phyloP scores from a whole-genome alignment of 345 rosid genomes.

The Atalantia buxifolia region DNA sequence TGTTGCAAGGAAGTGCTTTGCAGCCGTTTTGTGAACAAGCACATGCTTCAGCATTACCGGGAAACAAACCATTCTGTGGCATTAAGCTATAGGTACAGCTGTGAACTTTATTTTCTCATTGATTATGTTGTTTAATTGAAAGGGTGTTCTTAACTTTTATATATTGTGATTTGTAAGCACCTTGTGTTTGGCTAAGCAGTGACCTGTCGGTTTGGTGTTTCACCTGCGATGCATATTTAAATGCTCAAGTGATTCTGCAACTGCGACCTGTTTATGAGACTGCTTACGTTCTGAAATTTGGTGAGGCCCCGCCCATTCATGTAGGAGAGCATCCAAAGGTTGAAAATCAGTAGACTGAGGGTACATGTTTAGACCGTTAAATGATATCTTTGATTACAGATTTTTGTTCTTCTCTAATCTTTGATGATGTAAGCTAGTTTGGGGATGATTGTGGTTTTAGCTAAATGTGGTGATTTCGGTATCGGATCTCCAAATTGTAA shows the following conservation, averaged over 20 bases:
- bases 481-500: background rate
- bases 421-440: background rate
- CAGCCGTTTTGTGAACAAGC: conserved; percentile 88
- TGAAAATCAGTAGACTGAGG: conserved; percentile 10
- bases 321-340: conserved; percentile 12
- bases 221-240: conserved; percentile 72
- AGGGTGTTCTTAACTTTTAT: too few relatives aligned
- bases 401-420: background rate
- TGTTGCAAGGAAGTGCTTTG: conserved; percentile 83
- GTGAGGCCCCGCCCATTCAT: conserved; percentile 67
- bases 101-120: background rate
- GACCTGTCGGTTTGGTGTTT: conserved; percentile 94
- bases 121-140: background rate
- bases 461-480: background rate
- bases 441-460: background rate
- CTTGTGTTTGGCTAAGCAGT: conserved; percentile 31
- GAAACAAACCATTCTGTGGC: conserved; percentile 60
- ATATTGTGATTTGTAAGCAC: background rate
- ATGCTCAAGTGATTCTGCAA: conserved; percentile 60
- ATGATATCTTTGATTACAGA: background rate
- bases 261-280: conserved; percentile 61
- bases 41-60: conserved; percentile 76
- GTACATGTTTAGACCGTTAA: conserved; percentile 10
- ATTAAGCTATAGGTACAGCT: conserved; percentile 66
- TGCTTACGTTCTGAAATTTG: conserved; percentile 78